These are phyloP conservation scores for Hymenoscyphus scutula DNA, from an alignment of 2,329 filamentous ascomycete species.

Conservation along the genomic window DNA sequence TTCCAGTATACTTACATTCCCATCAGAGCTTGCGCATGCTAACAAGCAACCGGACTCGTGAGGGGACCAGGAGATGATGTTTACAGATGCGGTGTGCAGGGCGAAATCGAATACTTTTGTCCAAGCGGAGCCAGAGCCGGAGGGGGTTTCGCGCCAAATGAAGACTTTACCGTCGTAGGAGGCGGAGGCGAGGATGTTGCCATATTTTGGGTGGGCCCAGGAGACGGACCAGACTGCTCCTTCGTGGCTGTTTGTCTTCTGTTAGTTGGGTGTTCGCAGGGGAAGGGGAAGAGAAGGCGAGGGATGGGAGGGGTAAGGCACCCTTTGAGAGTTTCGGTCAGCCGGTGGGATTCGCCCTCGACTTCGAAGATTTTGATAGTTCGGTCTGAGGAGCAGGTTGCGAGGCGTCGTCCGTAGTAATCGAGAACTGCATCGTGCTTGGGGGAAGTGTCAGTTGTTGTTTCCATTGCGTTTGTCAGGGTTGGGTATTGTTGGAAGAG, in stretches of 20 bases:
- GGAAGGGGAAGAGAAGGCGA: too few species aligned
- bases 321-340: slow-evolving; percentile 94
- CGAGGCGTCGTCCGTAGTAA: slow-evolving; percentile 94
- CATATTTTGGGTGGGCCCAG: slow-evolving; percentile 98
- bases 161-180: slow-evolving; percentile 98
- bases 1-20: slow-evolving; percentile 88
- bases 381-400: slow-evolving; percentile 96
- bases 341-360: slow-evolving; percentile 83
- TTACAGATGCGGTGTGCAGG: slow-evolving; percentile 92
- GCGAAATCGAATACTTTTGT: slow-evolving; percentile 90
- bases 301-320: slow-evolving; percentile 40
- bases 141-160: slow-evolving; percentile 97
- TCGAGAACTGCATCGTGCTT: slow-evolving; percentile 97
- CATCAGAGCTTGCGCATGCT: slow-evolving; percentile 91
- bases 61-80: slow-evolving; percentile 96
- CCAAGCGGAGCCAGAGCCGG: slow-evolving; percentile 64
- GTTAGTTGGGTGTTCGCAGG: slow-evolving; percentile 19
- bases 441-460: slow-evolving; percentile 7
- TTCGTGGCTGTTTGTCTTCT: slow-evolving; percentile 66
- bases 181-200: slow-evolving; percentile 92
- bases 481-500: background rate
- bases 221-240: slow-evolving; percentile 97
- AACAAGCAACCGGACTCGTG: slow-evolving; percentile 94
- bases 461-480: background rate
- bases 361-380: slow-evolving; percentile 99